A percentile compares a stretch with the other conserved stretches of the same genome.
These are phyloP conservation scores for Arctium lappa DNA, from an alignment of 129 eudicot genomes.

Conservation along the genomic window DNA sequence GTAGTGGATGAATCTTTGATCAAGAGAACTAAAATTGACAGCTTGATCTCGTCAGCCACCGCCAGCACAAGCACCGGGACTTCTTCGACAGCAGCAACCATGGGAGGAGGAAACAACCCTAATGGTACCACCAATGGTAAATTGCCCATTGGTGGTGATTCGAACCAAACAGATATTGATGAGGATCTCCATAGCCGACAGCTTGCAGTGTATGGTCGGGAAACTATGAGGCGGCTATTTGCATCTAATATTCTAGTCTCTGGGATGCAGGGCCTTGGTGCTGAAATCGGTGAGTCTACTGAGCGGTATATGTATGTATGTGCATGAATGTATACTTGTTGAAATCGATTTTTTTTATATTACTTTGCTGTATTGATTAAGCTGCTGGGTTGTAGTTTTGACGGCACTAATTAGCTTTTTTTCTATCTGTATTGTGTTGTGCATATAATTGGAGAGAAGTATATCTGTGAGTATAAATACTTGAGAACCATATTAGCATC, in stretches of 20 bases:
- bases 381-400: neutral
- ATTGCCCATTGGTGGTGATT: conserved; percentile 40
- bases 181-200: conserved; percentile 98
- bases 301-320: neutral
- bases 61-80: conserved; percentile 34
- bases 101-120: conserved; percentile 51
- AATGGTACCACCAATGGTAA: conserved; percentile 44
- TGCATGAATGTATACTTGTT: neutral
- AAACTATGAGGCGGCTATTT: conserved; percentile 83
- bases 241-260: conserved; percentile 79
- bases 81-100: conserved; percentile 26
- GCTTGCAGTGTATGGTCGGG: conserved; percentile 94
- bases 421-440: neutral
- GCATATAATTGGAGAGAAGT: neutral
- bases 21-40: conserved; percentile 55
- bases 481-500: neutral
- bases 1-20: conserved; percentile 48
- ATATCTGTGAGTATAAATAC: neutral
- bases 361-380: neutral
- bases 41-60: conserved; percentile 35
- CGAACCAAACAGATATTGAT: conserved; percentile 57
- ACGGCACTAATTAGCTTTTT: neutral
- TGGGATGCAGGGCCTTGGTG: conserved; percentile 94
- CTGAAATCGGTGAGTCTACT: conserved; percentile 67
- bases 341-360: neutral